Evolutionary conservation across 805 yeast species (phyloP).

Genomic region (Candida pseudofarinosa): DNA sequence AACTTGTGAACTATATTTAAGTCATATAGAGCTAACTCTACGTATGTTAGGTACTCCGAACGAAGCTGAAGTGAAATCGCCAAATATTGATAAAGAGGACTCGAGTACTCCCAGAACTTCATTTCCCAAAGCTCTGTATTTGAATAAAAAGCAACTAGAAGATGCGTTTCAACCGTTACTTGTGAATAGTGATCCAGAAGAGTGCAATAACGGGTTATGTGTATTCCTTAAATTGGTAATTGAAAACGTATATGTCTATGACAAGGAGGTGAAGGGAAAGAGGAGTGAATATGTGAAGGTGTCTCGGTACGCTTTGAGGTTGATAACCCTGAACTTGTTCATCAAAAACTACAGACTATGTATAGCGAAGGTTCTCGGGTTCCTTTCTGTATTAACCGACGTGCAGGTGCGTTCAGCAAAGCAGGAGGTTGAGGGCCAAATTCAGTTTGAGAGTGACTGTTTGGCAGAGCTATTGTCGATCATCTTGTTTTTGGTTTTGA

Average conservation of each 20-base stretch:
- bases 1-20: too few species aligned
- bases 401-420: slow-evolving; percentile 1
- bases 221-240: slow-evolving; percentile 28
- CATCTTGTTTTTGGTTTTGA: slow-evolving; percentile 27
- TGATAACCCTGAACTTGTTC: slow-evolving; percentile 36
- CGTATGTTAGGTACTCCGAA: background rate
- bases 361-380: slow-evolving; percentile 34
- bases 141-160: slow-evolving; percentile 1
- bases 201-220: slow-evolving; percentile 37
- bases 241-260: slow-evolving; percentile 22
- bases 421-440: slow-evolving; percentile 7
- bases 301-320: slow-evolving; percentile 29
- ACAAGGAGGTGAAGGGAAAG: slow-evolving; percentile 8
- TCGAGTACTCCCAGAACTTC: slow-evolving; percentile 6
- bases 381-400: slow-evolving; percentile 24
- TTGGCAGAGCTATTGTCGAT: slow-evolving; percentile 35
- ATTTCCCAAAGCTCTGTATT: slow-evolving; percentile 5
- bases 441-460: slow-evolving; percentile 16
- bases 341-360: slow-evolving; percentile 33
- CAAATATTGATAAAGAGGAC: background rate
- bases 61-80: background rate
- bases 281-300: slow-evolving; percentile 22
- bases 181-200: slow-evolving; percentile 35
- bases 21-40: background rate
- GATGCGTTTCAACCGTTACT: slow-evolving; percentile 11